Conservation (phyloP, 768 basidiomycete genomes). For the Boletus tylopilopsis region DNA sequence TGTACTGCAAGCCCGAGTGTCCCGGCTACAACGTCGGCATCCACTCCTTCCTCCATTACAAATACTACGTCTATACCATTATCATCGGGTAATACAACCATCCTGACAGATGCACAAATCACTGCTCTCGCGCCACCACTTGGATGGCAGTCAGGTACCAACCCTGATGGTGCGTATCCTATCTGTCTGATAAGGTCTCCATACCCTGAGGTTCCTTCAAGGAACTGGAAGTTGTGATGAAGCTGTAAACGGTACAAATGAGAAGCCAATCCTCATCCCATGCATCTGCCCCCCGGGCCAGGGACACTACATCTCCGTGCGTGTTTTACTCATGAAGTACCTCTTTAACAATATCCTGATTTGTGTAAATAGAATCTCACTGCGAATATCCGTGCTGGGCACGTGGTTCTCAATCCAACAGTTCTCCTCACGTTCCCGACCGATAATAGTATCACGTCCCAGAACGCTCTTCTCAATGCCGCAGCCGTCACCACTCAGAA, state of each 20-base stretch:
- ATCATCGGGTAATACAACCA: conserved; percentile 5
- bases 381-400: conserved; percentile 39
- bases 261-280: conserved; percentile 32
- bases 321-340: not conserved
- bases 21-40: not conserved
- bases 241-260: conserved; percentile 27
- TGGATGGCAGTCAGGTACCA: conserved; percentile 49
- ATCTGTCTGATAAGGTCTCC: not conserved
- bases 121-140: conserved; percentile 53
- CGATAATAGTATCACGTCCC: conserved; percentile 37
- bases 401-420: conserved; percentile 39
- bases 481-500: conserved; percentile 69
- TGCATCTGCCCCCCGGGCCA: conserved; percentile 34
- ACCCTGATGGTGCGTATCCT: conserved; percentile 51
- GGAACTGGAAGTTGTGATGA: conserved; percentile 39
- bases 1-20: not conserved
- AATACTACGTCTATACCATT: conserved; percentile 2
- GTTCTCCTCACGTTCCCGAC: conserved; percentile 42
- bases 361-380: conserved; percentile 29
- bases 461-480: conserved; percentile 50
- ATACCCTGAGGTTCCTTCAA: conserved; percentile 1
- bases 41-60: not conserved
- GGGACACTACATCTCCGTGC: conserved; percentile 25
- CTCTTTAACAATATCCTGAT: not conserved
- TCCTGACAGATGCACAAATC: conserved; percentile 25